Evolutionary conservation across 2,329 filamentous ascomycete species (phyloP).

Genomic region (Byssochlamys sp.): DNA sequence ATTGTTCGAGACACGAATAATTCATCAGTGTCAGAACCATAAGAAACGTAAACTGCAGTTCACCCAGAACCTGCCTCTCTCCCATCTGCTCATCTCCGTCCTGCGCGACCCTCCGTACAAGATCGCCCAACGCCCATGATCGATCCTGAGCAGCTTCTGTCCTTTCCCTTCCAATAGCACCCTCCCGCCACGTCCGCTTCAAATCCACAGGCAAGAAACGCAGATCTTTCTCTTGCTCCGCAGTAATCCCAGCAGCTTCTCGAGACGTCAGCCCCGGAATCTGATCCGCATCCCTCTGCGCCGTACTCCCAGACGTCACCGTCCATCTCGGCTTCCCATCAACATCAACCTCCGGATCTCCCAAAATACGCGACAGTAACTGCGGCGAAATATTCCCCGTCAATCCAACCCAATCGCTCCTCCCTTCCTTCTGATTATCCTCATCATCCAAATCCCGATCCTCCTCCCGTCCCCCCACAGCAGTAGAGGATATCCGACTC

Average conservation of each 20-base stretch:
- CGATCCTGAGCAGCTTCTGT: slow-evolving; percentile 55
- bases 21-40: slow-evolving; percentile 57
- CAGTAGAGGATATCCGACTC: slow-evolving; percentile 34
- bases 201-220: slow-evolving; percentile 50
- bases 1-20: slow-evolving; percentile 57
- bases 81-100: slow-evolving; percentile 21
- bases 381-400: slow-evolving; percentile 42
- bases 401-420: slow-evolving; percentile 44
- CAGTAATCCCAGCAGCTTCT: slow-evolving; percentile 12
- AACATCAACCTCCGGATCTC: slow-evolving; percentile 25
- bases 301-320: slow-evolving; percentile 50
- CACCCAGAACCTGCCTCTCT: slow-evolving; percentile 42
- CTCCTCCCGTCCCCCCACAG: slow-evolving; percentile 19
- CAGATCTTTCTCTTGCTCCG: slow-evolving; percentile 39
- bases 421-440: slow-evolving; percentile 30
- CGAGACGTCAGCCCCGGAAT: slow-evolving; percentile 46
- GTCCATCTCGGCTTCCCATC: slow-evolving; percentile 42
- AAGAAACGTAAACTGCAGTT: slow-evolving; percentile 54
- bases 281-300: slow-evolving; percentile 46
- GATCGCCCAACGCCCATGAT: slow-evolving; percentile 50
- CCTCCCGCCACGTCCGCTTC: slow-evolving; percentile 53
- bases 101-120: slow-evolving; percentile 33
- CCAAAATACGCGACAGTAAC: slow-evolving; percentile 44
- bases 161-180: slow-evolving; percentile 52
- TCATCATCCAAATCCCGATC: slow-evolving; percentile 14